These are phyloP conservation scores for Microcos paniculata DNA, from an alignment of 345 rosid genomes.

Conservation along the genomic window DNA sequence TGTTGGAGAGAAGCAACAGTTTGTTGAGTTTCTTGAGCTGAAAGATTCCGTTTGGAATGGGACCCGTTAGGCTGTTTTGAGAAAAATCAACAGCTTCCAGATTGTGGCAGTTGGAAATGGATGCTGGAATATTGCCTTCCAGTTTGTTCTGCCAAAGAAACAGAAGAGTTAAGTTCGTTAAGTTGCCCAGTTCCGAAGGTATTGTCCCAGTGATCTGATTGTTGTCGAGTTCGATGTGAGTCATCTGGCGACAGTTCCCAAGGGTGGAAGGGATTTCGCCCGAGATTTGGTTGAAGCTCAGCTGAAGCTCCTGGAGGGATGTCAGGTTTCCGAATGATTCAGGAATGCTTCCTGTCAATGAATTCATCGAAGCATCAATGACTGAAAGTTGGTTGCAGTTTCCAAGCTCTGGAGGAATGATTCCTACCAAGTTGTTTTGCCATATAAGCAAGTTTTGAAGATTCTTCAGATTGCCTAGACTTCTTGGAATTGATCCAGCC, in stretches of 20 bases:
- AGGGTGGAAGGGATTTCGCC: slow-evolving; percentile 65
- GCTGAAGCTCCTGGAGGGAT: slow-evolving; percentile 62
- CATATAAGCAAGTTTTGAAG: slow-evolving; percentile 62
- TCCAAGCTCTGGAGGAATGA: slow-evolving; percentile 70
- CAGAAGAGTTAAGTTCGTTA: slow-evolving; percentile 60
- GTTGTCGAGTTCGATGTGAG: slow-evolving; percentile 82
- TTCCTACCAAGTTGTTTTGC: slow-evolving; percentile 73
- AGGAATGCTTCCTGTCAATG: slow-evolving; percentile 76
- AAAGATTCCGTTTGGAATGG: slow-evolving; percentile 70
- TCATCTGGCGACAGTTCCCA: slow-evolving; percentile 53
- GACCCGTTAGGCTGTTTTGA: slow-evolving; percentile 64
- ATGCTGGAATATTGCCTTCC: slow-evolving; percentile 65
- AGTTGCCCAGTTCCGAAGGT: slow-evolving; percentile 59
- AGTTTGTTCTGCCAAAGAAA: slow-evolving; percentile 85
- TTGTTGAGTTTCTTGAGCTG: slow-evolving; percentile 66
- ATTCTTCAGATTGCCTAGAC: slow-evolving; percentile 52
- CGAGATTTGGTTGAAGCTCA: slow-evolving; percentile 73
- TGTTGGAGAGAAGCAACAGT: slow-evolving; percentile 76
- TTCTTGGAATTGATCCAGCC: slow-evolving; percentile 64
- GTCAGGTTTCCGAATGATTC: slow-evolving; percentile 53
- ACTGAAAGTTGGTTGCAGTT: slow-evolving; percentile 55
- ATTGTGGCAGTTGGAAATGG: slow-evolving; percentile 61
- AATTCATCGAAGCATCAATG: slow-evolving; percentile 71
- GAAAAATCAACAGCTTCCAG: slow-evolving; percentile 84
- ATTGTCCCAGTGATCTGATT: slow-evolving; percentile 72